Evolutionary conservation across 2,329 filamentous ascomycete species (phyloP).

Genomic region (Fusarium kyushuense): DNA sequence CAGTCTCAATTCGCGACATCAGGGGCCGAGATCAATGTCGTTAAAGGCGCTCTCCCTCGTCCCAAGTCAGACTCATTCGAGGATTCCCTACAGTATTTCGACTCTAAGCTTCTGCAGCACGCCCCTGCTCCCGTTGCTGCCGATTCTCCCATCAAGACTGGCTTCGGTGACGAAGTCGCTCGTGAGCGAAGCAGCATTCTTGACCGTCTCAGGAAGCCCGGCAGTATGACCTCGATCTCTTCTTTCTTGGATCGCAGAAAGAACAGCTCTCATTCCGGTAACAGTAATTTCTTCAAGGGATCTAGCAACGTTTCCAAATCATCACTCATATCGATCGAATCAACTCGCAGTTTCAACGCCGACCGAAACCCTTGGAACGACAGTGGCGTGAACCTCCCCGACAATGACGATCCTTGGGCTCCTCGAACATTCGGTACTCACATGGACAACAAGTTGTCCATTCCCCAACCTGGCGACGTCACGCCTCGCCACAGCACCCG

Average conservation of each 20-base stretch:
- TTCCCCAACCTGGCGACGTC: slow-evolving; percentile 80
- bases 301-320: slow-evolving; percentile 92
- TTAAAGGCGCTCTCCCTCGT: slow-evolving; percentile 96
- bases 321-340: slow-evolving; percentile 95
- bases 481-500: slow-evolving; percentile 87
- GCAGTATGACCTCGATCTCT: slow-evolving; percentile 92
- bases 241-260: slow-evolving; percentile 97
- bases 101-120: slow-evolving; percentile 95
- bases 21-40: slow-evolving; percentile 86
- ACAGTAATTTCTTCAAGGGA: slow-evolving; percentile 89
- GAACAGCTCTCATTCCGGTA: slow-evolving; percentile 89
- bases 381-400: slow-evolving; percentile 91
- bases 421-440: slow-evolving; percentile 74
- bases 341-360: slow-evolving; percentile 87
- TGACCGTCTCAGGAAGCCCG: slow-evolving; percentile 92
- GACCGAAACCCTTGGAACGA: slow-evolving; percentile 99
- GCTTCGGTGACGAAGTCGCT: slow-evolving; percentile 83
- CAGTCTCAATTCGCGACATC: slow-evolving; percentile 87
- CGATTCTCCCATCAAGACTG: slow-evolving; percentile 88
- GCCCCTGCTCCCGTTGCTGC: slow-evolving; percentile 83
- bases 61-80: slow-evolving; percentile 99
- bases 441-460: slow-evolving; percentile 71
- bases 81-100: slow-evolving; percentile 95
- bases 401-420: slow-evolving; percentile 81
- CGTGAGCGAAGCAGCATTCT: slow-evolving; percentile 87